These are phyloP conservation scores for Colletotrichum gloeosporioides DNA, from an alignment of 2,329 filamentous ascomycete species.

Conservation along the genomic window DNA sequence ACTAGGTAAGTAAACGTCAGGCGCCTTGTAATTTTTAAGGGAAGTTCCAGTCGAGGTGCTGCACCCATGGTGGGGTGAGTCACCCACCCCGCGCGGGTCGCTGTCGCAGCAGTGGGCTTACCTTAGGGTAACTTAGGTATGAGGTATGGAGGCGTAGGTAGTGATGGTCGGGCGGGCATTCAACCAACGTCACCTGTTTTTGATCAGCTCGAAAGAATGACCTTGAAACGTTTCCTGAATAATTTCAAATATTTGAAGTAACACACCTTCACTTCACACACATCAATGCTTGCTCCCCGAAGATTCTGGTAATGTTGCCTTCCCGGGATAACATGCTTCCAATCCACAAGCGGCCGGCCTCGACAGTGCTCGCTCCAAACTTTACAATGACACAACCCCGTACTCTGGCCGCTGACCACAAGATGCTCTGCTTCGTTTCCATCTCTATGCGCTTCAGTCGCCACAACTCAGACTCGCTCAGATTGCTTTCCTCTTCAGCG, in stretches of 20 bases:
- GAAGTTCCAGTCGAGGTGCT: neutral
- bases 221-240: neutral
- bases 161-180: neutral
- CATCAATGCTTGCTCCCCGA: conserved; percentile 82
- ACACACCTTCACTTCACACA: conserved; percentile 57
- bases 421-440: conserved; percentile 65
- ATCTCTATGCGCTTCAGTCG: conserved; percentile 57
- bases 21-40: neutral
- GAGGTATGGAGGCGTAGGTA: neutral
- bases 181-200: neutral
- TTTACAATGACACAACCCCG: conserved; percentile 90
- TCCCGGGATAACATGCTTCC: conserved; percentile 76
- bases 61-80: neutral
- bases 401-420: conserved; percentile 84
- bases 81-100: neutral
- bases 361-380: conserved; percentile 82
- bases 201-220: neutral
- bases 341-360: conserved; percentile 83
- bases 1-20: neutral
- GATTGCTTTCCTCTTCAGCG: conserved; percentile 36
- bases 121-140: no score
- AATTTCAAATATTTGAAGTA: conserved; percentile 13
- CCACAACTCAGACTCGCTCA: conserved; percentile 56
- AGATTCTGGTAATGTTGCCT: conserved; percentile 71
- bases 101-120: neutral